phyloP scores from a whole-genome alignment of 1,284 basidiomycete species.

The Cerrena zonata region DNA sequence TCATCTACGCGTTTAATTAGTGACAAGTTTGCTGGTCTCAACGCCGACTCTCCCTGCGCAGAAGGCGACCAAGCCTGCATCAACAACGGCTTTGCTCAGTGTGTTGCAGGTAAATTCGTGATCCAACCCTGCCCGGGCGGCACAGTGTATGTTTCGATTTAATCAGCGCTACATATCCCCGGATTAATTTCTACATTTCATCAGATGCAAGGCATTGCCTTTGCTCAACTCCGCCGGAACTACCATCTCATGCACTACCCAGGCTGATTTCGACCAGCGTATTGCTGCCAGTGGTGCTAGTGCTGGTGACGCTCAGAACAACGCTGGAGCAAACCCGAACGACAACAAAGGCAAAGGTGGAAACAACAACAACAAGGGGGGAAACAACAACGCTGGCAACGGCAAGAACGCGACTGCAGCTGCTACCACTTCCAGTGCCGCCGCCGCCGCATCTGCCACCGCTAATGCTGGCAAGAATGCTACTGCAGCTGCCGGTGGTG shows the following conservation, averaged over 20 bases:
- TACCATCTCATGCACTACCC: constrained; percentile 42
- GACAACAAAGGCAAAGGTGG: background rate
- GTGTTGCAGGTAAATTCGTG: constrained; percentile 38
- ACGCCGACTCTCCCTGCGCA: constrained; percentile 33
- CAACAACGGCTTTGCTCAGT: constrained; percentile 28
- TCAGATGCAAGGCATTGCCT: constrained; percentile 45
- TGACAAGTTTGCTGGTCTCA: constrained; percentile 36
- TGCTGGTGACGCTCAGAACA: constrained; percentile 8
- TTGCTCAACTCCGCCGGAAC: constrained; percentile 49
- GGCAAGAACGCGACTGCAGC: background rate
- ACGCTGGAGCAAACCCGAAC: background rate
- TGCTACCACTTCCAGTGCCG: constrained; percentile 4
- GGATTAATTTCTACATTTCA: constrained; percentile 13
- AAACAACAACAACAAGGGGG: constrained; percentile 4
- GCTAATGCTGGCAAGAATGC: constrained; percentile 1
- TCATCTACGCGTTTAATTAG: constrained; percentile 36
- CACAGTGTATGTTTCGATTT: constrained; percentile 21
- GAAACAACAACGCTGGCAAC: constrained; percentile 3
- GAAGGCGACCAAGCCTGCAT: constrained; percentile 34
- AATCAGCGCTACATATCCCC: background rate
- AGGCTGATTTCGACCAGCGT: constrained; percentile 33
- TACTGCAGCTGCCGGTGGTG: background rate
- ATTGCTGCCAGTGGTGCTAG: constrained; percentile 37
- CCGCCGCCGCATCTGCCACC: background rate
- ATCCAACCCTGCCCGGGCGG: constrained; percentile 33